Evolutionary conservation across 1,284 basidiomycete genomes (phyloP).

Genomic region (Porogramme epimiltina): DNA sequence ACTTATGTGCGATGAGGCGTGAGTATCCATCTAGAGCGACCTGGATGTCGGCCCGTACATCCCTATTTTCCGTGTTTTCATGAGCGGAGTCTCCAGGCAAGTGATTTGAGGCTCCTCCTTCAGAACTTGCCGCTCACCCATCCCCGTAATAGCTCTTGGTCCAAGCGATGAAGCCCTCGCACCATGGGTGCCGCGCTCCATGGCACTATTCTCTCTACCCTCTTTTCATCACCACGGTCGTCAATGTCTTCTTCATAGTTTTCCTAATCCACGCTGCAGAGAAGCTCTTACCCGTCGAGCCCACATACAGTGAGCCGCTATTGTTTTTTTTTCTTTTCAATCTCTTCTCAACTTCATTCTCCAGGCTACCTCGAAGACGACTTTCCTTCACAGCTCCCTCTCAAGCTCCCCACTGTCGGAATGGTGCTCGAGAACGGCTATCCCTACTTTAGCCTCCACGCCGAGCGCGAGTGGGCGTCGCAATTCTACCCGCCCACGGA

Average conservation of each 20-base stretch:
- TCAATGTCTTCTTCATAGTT: neutral
- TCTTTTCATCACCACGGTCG: neutral
- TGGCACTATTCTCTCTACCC: neutral
- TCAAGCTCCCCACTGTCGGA: constrained; percentile 17
- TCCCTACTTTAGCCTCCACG: constrained; percentile 17
- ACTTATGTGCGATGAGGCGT: no score
- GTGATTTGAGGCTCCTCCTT: no score
- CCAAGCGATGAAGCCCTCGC: no score
- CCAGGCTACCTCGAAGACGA: constrained; percentile 26
- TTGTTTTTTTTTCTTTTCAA: neutral
- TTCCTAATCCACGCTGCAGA: neutral
- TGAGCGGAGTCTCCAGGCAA: no score
- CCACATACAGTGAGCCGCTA: neutral
- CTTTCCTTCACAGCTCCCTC: constrained; percentile 24
- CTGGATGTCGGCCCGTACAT: no score
- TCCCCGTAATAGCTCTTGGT: no score
- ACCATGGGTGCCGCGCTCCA: no score
- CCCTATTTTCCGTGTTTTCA: no score
- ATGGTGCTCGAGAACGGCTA: constrained; percentile 15
- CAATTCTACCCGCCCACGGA: constrained; percentile 35
- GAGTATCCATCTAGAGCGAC: no score
- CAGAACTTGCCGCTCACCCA: no score
- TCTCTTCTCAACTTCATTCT: no score
- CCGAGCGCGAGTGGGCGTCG: constrained; percentile 38
- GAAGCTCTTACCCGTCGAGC: neutral